A percentile compares a stretch with the other conserved stretches of the same genome.
These are phyloP conservation scores for Crithidia fasciculata DNA, from an alignment of 208 protist species.

Conservation along the genomic window DNA sequence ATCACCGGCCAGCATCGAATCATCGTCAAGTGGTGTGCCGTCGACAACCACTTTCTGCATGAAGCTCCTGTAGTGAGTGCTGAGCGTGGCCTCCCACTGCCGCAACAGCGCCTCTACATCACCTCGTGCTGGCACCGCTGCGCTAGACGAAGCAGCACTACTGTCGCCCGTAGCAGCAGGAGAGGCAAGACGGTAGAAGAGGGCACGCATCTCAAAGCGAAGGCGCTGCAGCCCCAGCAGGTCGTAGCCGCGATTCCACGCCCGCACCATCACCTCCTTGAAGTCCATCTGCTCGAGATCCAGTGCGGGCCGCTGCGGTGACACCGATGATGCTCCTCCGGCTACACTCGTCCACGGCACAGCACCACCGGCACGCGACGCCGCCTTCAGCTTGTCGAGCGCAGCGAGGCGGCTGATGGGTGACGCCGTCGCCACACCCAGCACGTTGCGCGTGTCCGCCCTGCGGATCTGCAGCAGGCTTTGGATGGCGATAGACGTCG, in stretches of 20 bases:
- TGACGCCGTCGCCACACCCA: conserved; percentile 24
- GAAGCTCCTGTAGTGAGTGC: neutral
- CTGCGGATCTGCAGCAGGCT: conserved; percentile 18
- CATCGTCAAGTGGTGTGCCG: neutral
- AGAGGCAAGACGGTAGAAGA: conserved; percentile 41
- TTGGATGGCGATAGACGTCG: conserved; percentile 30
- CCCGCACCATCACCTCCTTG: conserved; percentile 40
- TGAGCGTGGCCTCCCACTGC: conserved; percentile 6
- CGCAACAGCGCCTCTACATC: conserved; percentile 20
- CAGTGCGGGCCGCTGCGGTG: conserved; percentile 7
- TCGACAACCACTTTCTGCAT: neutral
- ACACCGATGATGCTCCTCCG: neutral
- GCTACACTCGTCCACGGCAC: neutral
- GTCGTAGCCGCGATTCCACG: conserved; percentile 53
- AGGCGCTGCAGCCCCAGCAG: conserved; percentile 56
- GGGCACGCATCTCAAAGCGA: conserved; percentile 51
- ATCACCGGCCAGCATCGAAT: neutral
- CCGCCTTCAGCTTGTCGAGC: conserved; percentile 17
- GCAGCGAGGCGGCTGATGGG: conserved; percentile 33
- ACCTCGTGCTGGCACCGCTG: neutral
- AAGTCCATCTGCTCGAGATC: conserved; percentile 33
- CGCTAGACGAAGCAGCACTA: no score
- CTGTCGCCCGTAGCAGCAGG: no score
- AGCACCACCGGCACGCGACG: neutral
- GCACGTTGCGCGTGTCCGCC: conserved; percentile 25